These are phyloP conservation scores for Daldinia caldariorum DNA, from an alignment of 495 filamentous ascomycete species.

Conservation along the genomic window DNA sequence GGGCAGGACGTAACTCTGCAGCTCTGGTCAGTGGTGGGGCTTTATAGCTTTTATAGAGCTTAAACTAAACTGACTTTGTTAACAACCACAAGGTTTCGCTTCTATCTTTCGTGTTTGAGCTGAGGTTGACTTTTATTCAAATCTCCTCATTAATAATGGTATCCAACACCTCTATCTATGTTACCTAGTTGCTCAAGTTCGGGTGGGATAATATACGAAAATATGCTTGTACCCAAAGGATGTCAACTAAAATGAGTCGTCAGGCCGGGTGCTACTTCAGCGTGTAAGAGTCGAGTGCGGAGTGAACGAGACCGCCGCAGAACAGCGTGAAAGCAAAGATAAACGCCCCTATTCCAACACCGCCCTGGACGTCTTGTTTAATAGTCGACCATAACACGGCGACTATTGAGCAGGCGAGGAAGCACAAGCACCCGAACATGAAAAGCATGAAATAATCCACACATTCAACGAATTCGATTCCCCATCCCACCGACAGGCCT, in stretches of 20 bases:
- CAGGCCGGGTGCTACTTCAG: not conserved
- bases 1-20: not conserved
- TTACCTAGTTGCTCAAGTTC: too few relatives aligned
- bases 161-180: too few relatives aligned
- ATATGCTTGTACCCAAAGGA: too few relatives aligned
- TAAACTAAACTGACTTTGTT: not conserved
- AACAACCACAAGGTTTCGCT: not conserved
- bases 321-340: slow-evolving; percentile 18
- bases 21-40: slow-evolving; percentile 2
- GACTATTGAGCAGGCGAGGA: not conserved
- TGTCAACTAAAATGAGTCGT: too few relatives aligned
- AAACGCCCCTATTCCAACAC: slow-evolving; percentile 24
- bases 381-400: slow-evolving; percentile 16
- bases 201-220: too few relatives aligned
- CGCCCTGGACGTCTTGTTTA: slow-evolving; percentile 22
- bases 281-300: not conserved
- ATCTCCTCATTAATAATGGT: too few relatives aligned
- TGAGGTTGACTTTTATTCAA: too few relatives aligned
- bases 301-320: not conserved
- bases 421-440: slow-evolving; percentile 9
- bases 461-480: slow-evolving; percentile 23
- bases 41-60: not conserved
- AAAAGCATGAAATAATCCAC: slow-evolving; percentile 19
- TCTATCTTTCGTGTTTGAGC: too few relatives aligned
- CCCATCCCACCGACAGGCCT: slow-evolving; percentile 24